Percentiles rank a stretch among this genome's conserved stretches.
Evolutionary conservation across 495 filamentous ascomycete genomes (phyloP).

Genomic region (Podospora conica): DNA sequence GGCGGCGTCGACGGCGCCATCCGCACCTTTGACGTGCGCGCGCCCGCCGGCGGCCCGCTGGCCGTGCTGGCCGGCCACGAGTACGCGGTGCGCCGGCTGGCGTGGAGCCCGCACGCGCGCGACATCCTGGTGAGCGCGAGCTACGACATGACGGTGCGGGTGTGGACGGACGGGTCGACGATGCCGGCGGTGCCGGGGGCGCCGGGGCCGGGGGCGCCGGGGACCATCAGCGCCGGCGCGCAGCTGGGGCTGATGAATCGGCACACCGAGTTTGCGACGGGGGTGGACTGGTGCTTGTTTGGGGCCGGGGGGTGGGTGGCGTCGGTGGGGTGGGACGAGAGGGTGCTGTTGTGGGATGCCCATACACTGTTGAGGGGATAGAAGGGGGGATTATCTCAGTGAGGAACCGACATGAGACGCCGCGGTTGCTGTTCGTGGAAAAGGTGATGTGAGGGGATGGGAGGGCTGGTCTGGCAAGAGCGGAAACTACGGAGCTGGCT

Average conservation of each 20-base stretch:
- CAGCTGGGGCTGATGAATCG: conserved; percentile 82
- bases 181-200: conserved; percentile 28
- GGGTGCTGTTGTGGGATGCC: conserved; percentile 87
- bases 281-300: conserved; percentile 97
- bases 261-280: conserved; percentile 96
- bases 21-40: conserved; percentile 82
- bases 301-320: conserved; percentile 94
- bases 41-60: conserved; percentile 61
- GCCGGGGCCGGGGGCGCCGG: conserved; percentile 8
- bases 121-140: conserved; percentile 81
- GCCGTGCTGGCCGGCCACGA: conserved; percentile 74
- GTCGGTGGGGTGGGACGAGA: conserved; percentile 88
- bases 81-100: conserved; percentile 76
- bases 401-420: too few species aligned
- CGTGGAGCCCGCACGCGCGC: conserved; percentile 86
- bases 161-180: conserved; percentile 76
- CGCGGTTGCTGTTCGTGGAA: background rate
- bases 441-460: background rate
- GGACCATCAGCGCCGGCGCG: conserved; percentile 44
- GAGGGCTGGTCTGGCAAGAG: background rate
- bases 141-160: conserved; percentile 95
- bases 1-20: conserved; percentile 85
- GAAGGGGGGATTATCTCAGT: background rate
- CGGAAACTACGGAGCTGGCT: background rate
- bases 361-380: conserved; percentile 29